A percentile compares a stretch with the other conserved stretches of the same genome.
Evolutionary conservation across 2,329 filamentous ascomycete species (phyloP).

Genomic region (Cladosporium sp.): DNA sequence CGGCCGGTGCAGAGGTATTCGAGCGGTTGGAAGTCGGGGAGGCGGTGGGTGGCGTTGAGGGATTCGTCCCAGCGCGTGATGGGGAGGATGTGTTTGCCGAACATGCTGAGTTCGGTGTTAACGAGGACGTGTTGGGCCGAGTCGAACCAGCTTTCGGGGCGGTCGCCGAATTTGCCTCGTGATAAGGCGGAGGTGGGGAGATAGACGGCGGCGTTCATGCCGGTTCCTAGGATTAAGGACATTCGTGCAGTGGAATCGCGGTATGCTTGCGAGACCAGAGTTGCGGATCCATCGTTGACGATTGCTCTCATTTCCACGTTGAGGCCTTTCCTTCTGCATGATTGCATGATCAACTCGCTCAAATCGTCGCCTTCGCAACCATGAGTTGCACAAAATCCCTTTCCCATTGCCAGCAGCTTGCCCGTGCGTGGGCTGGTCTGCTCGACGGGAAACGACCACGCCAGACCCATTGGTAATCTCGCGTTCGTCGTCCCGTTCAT

Average conservation of each 20-base stretch:
- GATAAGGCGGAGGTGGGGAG: conserved; percentile 54
- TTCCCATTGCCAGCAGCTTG: conserved; percentile 59
- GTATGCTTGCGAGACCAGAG: conserved; percentile 59
- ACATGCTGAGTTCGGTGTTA: conserved; percentile 66
- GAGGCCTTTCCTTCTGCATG: conserved; percentile 51
- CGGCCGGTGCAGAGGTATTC: conserved; percentile 62
- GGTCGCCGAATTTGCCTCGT: conserved; percentile 51
- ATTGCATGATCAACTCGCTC: conserved; percentile 54
- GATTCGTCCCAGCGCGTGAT: conserved; percentile 59
- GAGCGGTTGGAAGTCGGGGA: conserved; percentile 61
- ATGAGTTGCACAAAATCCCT: conserved; percentile 59
- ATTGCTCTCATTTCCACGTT: conserved; percentile 59
- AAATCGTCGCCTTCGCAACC: conserved; percentile 58
- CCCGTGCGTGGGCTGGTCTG: conserved; percentile 58
- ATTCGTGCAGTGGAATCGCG: conserved; percentile 57
- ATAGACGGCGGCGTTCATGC: conserved; percentile 61
- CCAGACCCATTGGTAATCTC: conserved; percentile 55
- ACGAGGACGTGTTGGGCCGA: conserved; percentile 58
- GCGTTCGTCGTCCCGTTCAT: conserved; percentile 28
- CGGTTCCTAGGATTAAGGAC: conserved; percentile 61
- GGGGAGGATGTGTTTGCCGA: conserved; percentile 55
- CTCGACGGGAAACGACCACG: conserved; percentile 65
- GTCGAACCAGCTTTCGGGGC: conserved; percentile 53
- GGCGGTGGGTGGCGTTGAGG: conserved; percentile 53
- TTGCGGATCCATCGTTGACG: conserved; percentile 61